Evolutionary conservation across 1,284 basidiomycete genomes (phyloP).

Genomic region (Sporisorium graminicola): DNA sequence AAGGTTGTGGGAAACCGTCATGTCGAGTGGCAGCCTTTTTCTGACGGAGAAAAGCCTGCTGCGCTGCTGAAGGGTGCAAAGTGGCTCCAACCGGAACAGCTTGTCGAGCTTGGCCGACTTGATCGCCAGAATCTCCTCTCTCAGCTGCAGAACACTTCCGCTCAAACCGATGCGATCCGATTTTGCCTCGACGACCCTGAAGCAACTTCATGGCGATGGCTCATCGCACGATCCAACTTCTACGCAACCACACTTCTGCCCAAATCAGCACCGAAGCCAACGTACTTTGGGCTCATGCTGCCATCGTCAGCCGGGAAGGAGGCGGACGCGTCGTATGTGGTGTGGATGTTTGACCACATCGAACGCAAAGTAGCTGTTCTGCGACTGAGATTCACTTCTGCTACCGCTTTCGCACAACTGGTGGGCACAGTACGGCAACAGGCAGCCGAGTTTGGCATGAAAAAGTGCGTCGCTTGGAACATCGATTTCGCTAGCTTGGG

Average conservation of each 20-base stretch:
- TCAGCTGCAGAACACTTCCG: conserved; percentile 4
- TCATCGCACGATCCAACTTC: conserved; percentile 41
- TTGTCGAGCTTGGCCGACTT: conserved; percentile 21
- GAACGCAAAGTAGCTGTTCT: conserved; percentile 35
- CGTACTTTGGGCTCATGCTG: conserved; percentile 21
- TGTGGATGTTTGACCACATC: conserved; percentile 47
- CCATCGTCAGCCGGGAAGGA: neutral
- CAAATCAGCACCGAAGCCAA: conserved; percentile 22
- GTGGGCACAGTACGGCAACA: conserved; percentile 17
- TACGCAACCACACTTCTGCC: conserved; percentile 36
- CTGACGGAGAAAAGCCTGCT: neutral
- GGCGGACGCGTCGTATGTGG: conserved; percentile 17
- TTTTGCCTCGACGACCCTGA: conserved; percentile 48
- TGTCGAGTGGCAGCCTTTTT: conserved; percentile 38
- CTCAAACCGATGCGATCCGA: conserved; percentile 1
- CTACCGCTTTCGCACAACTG: conserved; percentile 9
- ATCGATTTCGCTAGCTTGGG: conserved; percentile 24
- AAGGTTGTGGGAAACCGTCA: conserved; percentile 34
- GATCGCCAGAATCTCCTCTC: conserved; percentile 36
- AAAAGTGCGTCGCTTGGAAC: conserved; percentile 47
- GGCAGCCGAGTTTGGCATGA: conserved; percentile 27
- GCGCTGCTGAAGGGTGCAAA: conserved; percentile 11
- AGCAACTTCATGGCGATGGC: conserved; percentile 46
- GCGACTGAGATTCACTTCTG: conserved; percentile 20
- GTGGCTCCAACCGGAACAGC: conserved; percentile 25